Base-by-base conservation (phyloP, 208 protist species). In the Crithidia sp. region DNA sequence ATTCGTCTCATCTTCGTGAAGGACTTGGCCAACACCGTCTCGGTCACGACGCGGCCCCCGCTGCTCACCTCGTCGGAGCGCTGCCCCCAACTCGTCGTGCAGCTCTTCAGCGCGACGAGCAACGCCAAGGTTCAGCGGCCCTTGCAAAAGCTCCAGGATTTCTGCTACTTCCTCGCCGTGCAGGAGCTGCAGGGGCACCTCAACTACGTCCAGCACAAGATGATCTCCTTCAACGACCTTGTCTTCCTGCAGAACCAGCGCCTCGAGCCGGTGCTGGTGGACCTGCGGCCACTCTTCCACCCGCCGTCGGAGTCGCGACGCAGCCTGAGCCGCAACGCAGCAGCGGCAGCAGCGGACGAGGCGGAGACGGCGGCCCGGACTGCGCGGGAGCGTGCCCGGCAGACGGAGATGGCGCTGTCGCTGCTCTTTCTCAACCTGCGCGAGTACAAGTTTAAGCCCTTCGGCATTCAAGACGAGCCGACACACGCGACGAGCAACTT, bases 151-250 rank as follows among this genome's bases (percentile, higher is more conserved):
- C 71, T 97, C 60, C 82, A 89, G 71, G 87, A 94, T 67, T 95
- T 93, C 71, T 94, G 88, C 72, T 97, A 93, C 66, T 83, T 92
- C 50, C 75, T 97, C 10, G 92, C 92, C 0, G 75, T 97, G 36
- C 90, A 97, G 77, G 92, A 97, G 69, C 73, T 97, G 12, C 92
- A 95, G 71, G 84, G 86, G 0, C 90, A 97, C 66, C 72, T 95
- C 7, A 97, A 93, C 76, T 97, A 94, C 76, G 88, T 93, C 9
- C 89, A 92, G 62, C 83, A 95, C 71, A 92, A 91, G 53, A 73
- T 86, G 56, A 91, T 97, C 50, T 90, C 90, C 36, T 88, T 88
- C 57, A 89, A 93, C 68, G 92, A 97, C 66, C 77, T 94, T 16
- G 84, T 95, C 41, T 95, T 95, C 45, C 67, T 97, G 39, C 90